Conservation (phyloP, 371 early-diverging fungal genomes). For the Mucor velutinosus region DNA sequence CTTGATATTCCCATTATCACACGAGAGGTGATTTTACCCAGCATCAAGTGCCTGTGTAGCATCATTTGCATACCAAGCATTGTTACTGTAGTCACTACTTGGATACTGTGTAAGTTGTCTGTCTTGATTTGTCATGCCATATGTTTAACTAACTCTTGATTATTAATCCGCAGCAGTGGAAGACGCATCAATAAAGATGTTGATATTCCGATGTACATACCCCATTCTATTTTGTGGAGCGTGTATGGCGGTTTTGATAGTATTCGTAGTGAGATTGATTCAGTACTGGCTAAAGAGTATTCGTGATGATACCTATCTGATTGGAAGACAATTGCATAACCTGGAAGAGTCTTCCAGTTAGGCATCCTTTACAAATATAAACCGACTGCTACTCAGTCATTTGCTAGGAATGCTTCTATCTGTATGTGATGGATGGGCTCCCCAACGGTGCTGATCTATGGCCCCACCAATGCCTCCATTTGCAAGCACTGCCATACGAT, state of each 20-base stretch:
- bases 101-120: conserved; percentile 19
- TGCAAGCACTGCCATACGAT: neutral
- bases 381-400: too few species aligned
- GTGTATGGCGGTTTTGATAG: neutral
- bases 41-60: neutral
- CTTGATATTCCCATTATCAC: conserved; percentile 16
- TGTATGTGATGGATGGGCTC: too few species aligned
- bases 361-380: too few species aligned
- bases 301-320: conserved; percentile 60
- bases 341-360: conserved; percentile 18
- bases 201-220: conserved; percentile 38
- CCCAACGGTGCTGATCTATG: too few species aligned
- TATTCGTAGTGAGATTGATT: conserved; percentile 13
- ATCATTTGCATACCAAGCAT: conserved; percentile 7
- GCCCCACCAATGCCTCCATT: too few species aligned
- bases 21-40: conserved; percentile 17
- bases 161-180: conserved; percentile 15
- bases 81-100: neutral
- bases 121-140: too few species aligned
- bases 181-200: conserved; percentile 24
- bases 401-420: too few species aligned
- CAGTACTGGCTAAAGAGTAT: conserved; percentile 50
- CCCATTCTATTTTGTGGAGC: conserved; percentile 25
- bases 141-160: too few species aligned
- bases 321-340: conserved; percentile 65